These are phyloP conservation scores for Lasiosphaeria hispida DNA, from an alignment of 495 filamentous ascomycete genomes.

Conservation along the genomic window DNA sequence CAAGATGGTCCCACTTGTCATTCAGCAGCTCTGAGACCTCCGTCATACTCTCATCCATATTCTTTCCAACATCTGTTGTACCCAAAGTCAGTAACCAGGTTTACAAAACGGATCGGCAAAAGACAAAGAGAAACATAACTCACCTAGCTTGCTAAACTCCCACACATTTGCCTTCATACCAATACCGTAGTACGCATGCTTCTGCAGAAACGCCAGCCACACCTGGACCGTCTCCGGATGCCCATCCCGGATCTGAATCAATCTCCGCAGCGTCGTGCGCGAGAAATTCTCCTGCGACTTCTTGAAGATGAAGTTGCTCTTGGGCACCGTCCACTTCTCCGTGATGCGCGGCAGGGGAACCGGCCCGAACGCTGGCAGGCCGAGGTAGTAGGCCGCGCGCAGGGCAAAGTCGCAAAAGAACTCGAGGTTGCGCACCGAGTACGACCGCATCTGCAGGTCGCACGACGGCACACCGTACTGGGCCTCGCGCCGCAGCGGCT, in stretches of 20 bases:
- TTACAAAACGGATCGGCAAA: background rate
- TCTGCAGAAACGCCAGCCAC: slow-evolving; percentile 88
- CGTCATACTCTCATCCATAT: slow-evolving; percentile 59
- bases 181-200: slow-evolving; percentile 87
- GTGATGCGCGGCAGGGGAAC: slow-evolving; percentile 82
- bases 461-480: slow-evolving; percentile 77
- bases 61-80: slow-evolving; percentile 58
- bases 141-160: slow-evolving; percentile 74
- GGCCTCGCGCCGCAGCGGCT: slow-evolving; percentile 73
- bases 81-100: background rate
- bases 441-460: slow-evolving; percentile 90
- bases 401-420: slow-evolving; percentile 95
- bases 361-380: slow-evolving; percentile 81
- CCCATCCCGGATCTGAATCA: slow-evolving; percentile 94
- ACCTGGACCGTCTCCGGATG: slow-evolving; percentile 81
- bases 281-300: slow-evolving; percentile 98
- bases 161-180: slow-evolving; percentile 99
- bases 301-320: slow-evolving; percentile 87
- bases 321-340: slow-evolving; percentile 93
- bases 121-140: slow-evolving; percentile 21
- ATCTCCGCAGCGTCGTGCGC: slow-evolving; percentile 75
- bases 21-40: slow-evolving; percentile 60
- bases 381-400: slow-evolving; percentile 90
- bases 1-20: slow-evolving; percentile 63
- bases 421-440: slow-evolving; percentile 84